phyloP scores from a whole-genome alignment of 2,329 filamentous ascomycete species.

The Cladosporium oxysporum region DNA sequence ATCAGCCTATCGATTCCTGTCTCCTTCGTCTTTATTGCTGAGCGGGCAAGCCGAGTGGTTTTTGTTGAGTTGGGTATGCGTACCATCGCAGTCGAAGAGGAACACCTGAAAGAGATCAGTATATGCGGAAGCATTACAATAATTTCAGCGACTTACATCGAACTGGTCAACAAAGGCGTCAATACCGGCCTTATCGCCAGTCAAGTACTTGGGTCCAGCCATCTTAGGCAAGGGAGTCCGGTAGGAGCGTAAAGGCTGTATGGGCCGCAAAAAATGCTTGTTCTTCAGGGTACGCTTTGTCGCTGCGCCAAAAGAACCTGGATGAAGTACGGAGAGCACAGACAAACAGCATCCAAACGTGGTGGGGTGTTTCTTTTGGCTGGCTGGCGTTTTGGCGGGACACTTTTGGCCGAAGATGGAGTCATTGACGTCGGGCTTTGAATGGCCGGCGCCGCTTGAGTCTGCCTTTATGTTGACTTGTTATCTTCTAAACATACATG shows the following conservation, averaged over 20 bases:
- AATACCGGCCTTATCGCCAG: slow-evolving; percentile 74
- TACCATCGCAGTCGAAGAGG: slow-evolving; percentile 96
- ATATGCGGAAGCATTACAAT: background rate
- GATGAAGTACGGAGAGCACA: background rate
- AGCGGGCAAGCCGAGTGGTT: background rate
- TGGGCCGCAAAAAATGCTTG: background rate
- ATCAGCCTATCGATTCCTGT: slow-evolving; percentile 33
- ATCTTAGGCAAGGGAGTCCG: background rate
- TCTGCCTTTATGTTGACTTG: background rate
- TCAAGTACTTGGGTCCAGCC: slow-evolving; percentile 60
- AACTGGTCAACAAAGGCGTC: slow-evolving; percentile 85
- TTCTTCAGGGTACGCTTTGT: background rate
- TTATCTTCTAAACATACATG: background rate
- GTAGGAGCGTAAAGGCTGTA: background rate
- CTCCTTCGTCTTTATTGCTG: background rate
- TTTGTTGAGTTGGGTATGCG: background rate
- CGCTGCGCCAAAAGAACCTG: background rate
- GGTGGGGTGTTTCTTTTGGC: background rate
- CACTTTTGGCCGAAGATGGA: slow-evolving; percentile 13
- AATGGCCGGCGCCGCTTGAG: background rate
- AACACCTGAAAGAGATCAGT: slow-evolving; percentile 65
- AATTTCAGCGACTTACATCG: slow-evolving; percentile 61
- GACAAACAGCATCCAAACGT: slow-evolving; percentile 2
- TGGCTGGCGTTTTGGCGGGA: slow-evolving; percentile 3
- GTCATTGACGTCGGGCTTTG: slow-evolving; percentile 10